Conservation (phyloP, 1,139 yeast species). For the Taphrina populina region DNA sequence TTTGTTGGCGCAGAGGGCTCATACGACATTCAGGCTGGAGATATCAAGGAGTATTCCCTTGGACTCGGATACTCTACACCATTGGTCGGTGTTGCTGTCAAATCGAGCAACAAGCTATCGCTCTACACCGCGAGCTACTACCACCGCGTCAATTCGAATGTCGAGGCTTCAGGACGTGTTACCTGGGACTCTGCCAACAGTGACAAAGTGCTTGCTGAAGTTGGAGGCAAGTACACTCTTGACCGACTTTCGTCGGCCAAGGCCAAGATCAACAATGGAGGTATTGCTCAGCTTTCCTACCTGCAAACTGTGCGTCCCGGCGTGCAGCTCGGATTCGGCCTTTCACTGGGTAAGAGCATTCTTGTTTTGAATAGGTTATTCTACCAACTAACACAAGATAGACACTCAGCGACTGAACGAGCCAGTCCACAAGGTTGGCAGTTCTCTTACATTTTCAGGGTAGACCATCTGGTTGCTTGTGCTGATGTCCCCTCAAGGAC, state of each 20-base stretch:
- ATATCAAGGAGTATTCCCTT: conserved; percentile 89
- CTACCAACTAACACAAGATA: no score
- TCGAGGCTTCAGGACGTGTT: conserved; percentile 72
- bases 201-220: conserved; percentile 74
- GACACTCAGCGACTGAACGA: conserved; percentile 68
- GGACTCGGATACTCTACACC: conserved; percentile 93
- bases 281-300: conserved; percentile 91
- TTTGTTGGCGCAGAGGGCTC: conserved; percentile 97
- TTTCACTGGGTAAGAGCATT: conserved; percentile 70
- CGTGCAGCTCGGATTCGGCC: conserved; percentile 95
- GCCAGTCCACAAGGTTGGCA: conserved; percentile 79
- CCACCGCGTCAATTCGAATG: conserved; percentile 87
- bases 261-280: conserved; percentile 97
- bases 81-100: conserved; percentile 80
- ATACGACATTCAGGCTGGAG: conserved; percentile 89
- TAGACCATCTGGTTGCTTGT: conserved; percentile 10
- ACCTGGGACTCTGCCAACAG: conserved; percentile 76
- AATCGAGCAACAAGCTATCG: conserved; percentile 85
- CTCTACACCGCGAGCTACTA: conserved; percentile 94
- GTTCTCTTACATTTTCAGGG: conserved; percentile 36
- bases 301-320: conserved; percentile 96
- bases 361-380: no score
- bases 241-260: conserved; percentile 63
- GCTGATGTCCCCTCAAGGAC: background rate
- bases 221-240: conserved; percentile 90